These are phyloP conservation scores for Pyrenochaeta sp. DNA, from an alignment of 2,329 filamentous ascomycete genomes.

Conservation along the genomic window DNA sequence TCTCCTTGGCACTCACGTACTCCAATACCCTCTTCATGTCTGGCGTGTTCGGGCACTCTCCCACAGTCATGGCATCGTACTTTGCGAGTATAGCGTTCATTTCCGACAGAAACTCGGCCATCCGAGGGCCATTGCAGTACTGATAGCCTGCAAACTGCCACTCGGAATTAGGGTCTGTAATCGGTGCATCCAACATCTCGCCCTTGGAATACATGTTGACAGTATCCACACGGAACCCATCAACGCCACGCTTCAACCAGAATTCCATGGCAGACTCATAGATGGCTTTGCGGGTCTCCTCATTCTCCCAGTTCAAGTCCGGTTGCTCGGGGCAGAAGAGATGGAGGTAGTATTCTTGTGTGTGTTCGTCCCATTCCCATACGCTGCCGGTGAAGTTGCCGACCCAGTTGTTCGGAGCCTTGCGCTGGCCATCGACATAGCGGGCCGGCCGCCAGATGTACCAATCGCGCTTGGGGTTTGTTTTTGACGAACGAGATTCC, in stretches of 20 bases:
- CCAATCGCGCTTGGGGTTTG: constrained; percentile 62
- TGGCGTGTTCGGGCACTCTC: constrained; percentile 71
- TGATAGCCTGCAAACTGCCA: constrained; percentile 53
- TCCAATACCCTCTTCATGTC: constrained; percentile 64
- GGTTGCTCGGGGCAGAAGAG: constrained; percentile 80
- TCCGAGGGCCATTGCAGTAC: constrained; percentile 72
- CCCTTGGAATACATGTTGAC: constrained; percentile 50
- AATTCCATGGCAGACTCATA: constrained; percentile 75
- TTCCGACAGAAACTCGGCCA: constrained; percentile 72
- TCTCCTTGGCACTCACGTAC: constrained; percentile 66
- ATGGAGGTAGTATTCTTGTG: constrained; percentile 76
- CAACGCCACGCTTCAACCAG: constrained; percentile 76
- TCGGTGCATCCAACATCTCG: constrained; percentile 41
- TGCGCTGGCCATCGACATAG: constrained; percentile 63
- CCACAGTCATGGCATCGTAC: constrained; percentile 74
- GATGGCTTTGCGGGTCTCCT: constrained; percentile 70
- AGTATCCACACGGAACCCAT: constrained; percentile 52
- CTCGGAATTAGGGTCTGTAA: constrained; percentile 39
- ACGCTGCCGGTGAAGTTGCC: constrained; percentile 66
- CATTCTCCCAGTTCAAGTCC: constrained; percentile 86
- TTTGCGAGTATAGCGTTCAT: constrained; percentile 66
- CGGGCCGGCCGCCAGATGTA: constrained; percentile 62
- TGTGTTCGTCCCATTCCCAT: constrained; percentile 77
- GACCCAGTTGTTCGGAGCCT: constrained; percentile 80
- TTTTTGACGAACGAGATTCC: constrained; percentile 60